phyloP scores from a whole-genome alignment of 257 asterid genomes.

The Primulina tabacum region DNA sequence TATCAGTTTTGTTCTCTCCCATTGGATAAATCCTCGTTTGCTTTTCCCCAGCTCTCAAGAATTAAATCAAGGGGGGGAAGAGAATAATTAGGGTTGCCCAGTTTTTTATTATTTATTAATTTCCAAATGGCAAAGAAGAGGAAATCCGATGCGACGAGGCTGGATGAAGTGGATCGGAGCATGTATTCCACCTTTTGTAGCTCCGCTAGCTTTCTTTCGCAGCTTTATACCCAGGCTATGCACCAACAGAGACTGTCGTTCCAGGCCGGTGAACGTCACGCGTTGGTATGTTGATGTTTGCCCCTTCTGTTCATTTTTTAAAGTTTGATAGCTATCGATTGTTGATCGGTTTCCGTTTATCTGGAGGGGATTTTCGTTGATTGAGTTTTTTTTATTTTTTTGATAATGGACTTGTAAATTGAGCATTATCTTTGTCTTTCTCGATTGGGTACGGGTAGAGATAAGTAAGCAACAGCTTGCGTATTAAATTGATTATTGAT shows the following conservation, averaged over 20 bases:
- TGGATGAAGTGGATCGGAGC: slow-evolving; percentile 96
- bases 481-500: not conserved
- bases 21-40: not conserved
- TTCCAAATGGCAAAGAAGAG: slow-evolving; percentile 75
- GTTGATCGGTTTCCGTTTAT: not conserved
- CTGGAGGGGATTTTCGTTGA: not conserved
- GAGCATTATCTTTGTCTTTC: not conserved
- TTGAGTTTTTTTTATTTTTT: not conserved
- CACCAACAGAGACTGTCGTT: slow-evolving; percentile 83
- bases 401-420: not conserved
- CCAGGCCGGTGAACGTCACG: slow-evolving; percentile 87
- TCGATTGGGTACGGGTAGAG: not conserved
- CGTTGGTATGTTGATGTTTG: slow-evolving; percentile 45
- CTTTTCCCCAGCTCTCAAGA: not conserved
- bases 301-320: not conserved
- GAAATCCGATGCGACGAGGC: slow-evolving; percentile 75
- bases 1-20: not conserved
- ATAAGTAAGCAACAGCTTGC: not conserved
- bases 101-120: not conserved
- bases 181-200: slow-evolving; percentile 80
- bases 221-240: slow-evolving; percentile 90
- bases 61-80: not conserved
- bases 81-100: not conserved
- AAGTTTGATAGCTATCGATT: not conserved
- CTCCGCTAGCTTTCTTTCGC: slow-evolving; percentile 89